phyloP scores from a whole-genome alignment of 2,329 filamentous ascomycete genomes.

The Sporothrix inflata region DNA sequence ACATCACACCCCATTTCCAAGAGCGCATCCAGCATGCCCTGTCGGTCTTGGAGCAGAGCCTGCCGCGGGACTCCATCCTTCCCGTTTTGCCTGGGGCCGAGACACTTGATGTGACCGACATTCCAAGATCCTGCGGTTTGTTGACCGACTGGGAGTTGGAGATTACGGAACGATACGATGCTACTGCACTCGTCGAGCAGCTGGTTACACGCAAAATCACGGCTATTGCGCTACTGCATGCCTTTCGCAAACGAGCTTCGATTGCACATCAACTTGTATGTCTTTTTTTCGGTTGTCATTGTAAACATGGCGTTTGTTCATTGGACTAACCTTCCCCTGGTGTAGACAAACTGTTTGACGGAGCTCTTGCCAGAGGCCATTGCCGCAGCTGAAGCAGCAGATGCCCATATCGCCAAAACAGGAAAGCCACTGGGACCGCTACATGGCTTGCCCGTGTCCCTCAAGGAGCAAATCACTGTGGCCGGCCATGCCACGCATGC shows the following conservation, averaged over 20 bases:
- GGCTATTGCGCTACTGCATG: background rate
- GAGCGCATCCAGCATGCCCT: background rate
- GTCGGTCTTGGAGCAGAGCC: background rate
- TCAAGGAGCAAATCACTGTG: background rate
- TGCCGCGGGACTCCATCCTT: background rate
- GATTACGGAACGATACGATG: background rate
- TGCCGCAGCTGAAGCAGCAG: background rate
- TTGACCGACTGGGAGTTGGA: background rate
- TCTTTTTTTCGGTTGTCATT: background rate
- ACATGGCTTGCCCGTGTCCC: background rate
- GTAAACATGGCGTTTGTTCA: background rate
- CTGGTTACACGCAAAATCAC: background rate
- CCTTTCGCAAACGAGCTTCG: constrained; percentile 2
- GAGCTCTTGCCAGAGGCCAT: background rate
- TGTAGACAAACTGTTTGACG: background rate
- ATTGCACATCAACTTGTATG: background rate
- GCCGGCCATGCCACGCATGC: background rate
- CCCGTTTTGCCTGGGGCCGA: background rate
- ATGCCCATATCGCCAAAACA: background rate
- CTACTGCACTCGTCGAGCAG: background rate
- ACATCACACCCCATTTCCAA: constrained; percentile 1
- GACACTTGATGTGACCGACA: background rate
- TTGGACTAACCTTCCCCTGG: background rate
- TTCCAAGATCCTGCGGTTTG: background rate
- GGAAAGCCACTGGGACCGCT: background rate